These are phyloP conservation scores for Monosporascus ibericus DNA, from an alignment of 2,329 filamentous ascomycete genomes.

Conservation along the genomic window DNA sequence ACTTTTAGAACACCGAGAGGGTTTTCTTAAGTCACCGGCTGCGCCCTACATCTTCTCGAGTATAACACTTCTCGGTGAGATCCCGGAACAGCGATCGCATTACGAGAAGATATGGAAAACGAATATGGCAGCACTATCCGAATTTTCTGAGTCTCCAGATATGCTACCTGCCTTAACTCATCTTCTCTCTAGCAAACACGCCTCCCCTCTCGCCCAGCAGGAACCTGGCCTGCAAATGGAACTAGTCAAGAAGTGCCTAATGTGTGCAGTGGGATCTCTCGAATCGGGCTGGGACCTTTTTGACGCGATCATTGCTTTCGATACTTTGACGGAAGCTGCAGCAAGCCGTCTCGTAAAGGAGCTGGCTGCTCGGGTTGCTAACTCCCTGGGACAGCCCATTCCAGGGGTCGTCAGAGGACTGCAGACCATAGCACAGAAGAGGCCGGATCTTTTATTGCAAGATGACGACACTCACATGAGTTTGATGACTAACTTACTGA, in stretches of 20 bases:
- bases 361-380: constrained; percentile 18
- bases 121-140: constrained; percentile 37
- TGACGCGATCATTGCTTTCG: constrained; percentile 39
- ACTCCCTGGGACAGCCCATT: constrained; percentile 16
- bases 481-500: constrained; percentile 47
- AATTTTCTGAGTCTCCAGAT: constrained; percentile 20
- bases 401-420: constrained; percentile 36
- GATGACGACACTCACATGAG: constrained; percentile 41
- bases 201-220: constrained; percentile 31
- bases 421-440: constrained; percentile 40
- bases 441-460: constrained; percentile 37
- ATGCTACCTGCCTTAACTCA: constrained; percentile 31
- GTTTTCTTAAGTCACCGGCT: constrained; percentile 63
- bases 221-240: constrained; percentile 39
- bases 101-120: constrained; percentile 39
- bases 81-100: constrained; percentile 28
- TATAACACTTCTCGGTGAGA: constrained; percentile 49
- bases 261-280: constrained; percentile 28
- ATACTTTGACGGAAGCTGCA: constrained; percentile 31
- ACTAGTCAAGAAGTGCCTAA: constrained; percentile 34
- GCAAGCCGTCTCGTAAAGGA: constrained; percentile 28
- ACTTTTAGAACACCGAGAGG: constrained; percentile 47
- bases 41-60: constrained; percentile 59
- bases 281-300: constrained; percentile 38
- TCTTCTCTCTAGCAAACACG: constrained; percentile 41